Evolutionary conservation across 345 rosid species (phyloP).

Genomic region (Citropsis articulata): DNA sequence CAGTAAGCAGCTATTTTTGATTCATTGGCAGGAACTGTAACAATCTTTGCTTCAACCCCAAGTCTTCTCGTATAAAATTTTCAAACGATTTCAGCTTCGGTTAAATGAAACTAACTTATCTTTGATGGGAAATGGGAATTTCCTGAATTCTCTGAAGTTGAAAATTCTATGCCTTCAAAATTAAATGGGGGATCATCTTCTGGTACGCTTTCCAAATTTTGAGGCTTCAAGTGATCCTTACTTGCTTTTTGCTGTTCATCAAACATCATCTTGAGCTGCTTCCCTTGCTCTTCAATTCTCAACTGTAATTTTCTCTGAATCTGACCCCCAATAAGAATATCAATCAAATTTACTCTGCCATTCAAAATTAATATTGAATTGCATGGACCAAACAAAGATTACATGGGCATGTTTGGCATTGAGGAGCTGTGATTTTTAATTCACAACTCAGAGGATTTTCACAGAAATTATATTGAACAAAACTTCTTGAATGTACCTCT

Average conservation of each 20-base stretch:
- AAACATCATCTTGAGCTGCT: slow-evolving; percentile 71
- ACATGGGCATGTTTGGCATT: neutral
- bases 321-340: slow-evolving; percentile 26
- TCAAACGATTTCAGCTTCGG: neutral
- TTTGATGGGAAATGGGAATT: slow-evolving; percentile 51
- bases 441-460: neutral
- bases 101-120: slow-evolving; percentile 45
- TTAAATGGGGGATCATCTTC: slow-evolving; percentile 25
- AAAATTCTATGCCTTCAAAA: slow-evolving; percentile 43
- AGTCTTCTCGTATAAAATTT: neutral
- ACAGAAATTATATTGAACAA: neutral
- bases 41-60: no score
- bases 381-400: neutral
- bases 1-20: neutral
- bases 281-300: slow-evolving; percentile 85
- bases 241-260: slow-evolving; percentile 67
- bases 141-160: slow-evolving; percentile 41
- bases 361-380: neutral
- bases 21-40: neutral
- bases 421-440: no score
- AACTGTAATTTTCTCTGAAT: slow-evolving; percentile 77
- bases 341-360: neutral
- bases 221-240: slow-evolving; percentile 32
- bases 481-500: slow-evolving; percentile 46
- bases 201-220: slow-evolving; percentile 23